Base-by-base conservation (phyloP, 192 early-diverging fungal species). In the Umbelopsis isabellina region DNA sequence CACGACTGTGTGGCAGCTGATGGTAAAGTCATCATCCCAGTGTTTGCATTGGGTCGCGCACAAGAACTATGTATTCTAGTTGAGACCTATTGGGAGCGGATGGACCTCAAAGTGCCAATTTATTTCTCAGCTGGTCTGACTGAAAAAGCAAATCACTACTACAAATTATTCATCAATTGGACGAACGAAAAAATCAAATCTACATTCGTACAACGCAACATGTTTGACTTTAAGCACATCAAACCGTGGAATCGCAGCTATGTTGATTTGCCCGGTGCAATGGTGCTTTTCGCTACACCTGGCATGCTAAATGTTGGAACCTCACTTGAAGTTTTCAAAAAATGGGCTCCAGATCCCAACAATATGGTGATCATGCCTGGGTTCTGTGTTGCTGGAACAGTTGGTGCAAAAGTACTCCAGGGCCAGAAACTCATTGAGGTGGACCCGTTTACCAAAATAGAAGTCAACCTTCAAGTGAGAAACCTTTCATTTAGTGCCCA, bases 351-450 rank as follows among this genome's bases (percentile, higher is more conserved):
- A 0, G 87, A 95, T 75, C 92, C 93, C 5, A 88, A 90, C 69
- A 99, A 99, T 69, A 98, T 96, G 94, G 86, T 97, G 35, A 97
- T 99, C 69, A 89, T 99, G 89, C 97, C 97, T 8, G 97, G 97
- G 12, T 99, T 94, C 79, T 99, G 97, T 80, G 93, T 95, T 0
- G 88, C 97, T 0, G 97, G 97, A 22, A 99, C 97, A 0, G 93
- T 99, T 12, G 97, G 97, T 7, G 92, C 93, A 37, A 93, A 94
- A 49, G 96, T 99, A 0, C 82, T 99, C 44, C 88, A 91, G 23
- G 95, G 95, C 4, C 90, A 94, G 72, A 96, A 95, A 68, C 71
- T 84, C 15, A 93, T 99, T 46, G 86, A 93, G 10, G 85, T 95
- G 10, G 97, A 98, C 80, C 75, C 82, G 22, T 90, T 86, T 64